These are phyloP conservation scores for Solanum hybrid DNA, from an alignment of 305 asterid species.

Conservation along the genomic window DNA sequence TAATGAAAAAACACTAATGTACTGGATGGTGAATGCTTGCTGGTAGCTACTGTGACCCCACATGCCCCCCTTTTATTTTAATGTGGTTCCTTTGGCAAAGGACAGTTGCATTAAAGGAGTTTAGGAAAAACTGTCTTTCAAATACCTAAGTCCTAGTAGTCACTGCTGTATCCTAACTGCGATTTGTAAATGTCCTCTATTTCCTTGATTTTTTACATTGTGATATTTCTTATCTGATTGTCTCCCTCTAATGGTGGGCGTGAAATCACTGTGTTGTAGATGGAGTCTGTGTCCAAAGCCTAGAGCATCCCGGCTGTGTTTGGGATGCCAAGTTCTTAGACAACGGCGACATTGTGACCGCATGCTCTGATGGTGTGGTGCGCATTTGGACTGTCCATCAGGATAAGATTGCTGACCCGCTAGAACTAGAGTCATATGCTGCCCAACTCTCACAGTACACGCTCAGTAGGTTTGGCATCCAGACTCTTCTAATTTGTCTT, in stretches of 20 bases:
- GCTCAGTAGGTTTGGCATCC: slow-evolving; percentile 56
- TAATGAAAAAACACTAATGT: not conserved
- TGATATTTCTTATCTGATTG: not conserved
- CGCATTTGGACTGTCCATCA: slow-evolving; percentile 78
- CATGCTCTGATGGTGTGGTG: slow-evolving; percentile 92
- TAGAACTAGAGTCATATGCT: slow-evolving; percentile 56
- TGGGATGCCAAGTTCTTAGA: slow-evolving; percentile 94
- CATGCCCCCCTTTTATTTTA: not conserved
- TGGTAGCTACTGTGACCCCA: not conserved
- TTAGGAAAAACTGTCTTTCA: not conserved
- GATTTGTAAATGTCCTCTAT: not conserved
- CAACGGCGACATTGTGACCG: slow-evolving; percentile 83
- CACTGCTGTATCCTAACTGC: not conserved
- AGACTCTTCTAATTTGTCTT: not conserved
- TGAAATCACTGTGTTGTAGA: slow-evolving; percentile 37
- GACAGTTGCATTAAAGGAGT: not conserved
- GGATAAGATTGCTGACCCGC: slow-evolving; percentile 58
- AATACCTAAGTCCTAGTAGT: not conserved
- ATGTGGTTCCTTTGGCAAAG: not conserved
- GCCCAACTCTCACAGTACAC: slow-evolving; percentile 65
- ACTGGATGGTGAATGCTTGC: slow-evolving; percentile 12
- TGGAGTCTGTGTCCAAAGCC: slow-evolving; percentile 85
- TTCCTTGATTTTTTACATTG: not conserved
- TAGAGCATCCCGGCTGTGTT: slow-evolving; percentile 96
- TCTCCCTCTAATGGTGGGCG: not conserved